Conservation (phyloP, 441 rosid genomes). For the Monsonia emarginata region DNA sequence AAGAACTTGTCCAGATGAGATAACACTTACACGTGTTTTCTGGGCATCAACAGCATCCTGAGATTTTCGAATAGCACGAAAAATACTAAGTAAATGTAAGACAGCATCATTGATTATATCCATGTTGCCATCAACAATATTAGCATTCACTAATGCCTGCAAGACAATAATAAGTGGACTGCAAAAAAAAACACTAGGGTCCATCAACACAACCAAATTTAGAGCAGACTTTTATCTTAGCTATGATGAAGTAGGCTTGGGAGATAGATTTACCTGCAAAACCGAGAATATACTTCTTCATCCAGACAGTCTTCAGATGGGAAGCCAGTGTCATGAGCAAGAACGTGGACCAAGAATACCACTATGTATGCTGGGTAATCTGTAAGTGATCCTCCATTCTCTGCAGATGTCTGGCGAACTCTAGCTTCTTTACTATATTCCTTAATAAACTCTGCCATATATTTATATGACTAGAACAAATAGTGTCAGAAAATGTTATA, state of each 20-base stretch:
- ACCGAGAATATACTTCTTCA: conserved; percentile 51
- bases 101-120: conserved; percentile 36
- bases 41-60: conserved; percentile 68
- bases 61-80: conserved; percentile 77
- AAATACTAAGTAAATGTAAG: conserved; percentile 40
- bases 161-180: conserved; percentile 67
- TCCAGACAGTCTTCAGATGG: conserved; percentile 64
- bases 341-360: conserved; percentile 74
- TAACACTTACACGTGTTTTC: conserved; percentile 56
- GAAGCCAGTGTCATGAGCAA: conserved; percentile 62
- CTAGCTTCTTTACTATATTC: conserved; percentile 43
- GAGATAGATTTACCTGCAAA: conserved; percentile 45
- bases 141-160: conserved; percentile 38
- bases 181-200: conserved; percentile 28
- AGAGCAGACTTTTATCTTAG: not conserved
- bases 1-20: not conserved
- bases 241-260: conserved; percentile 3
- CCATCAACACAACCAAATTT: conserved; percentile 10
- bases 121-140: conserved; percentile 30
- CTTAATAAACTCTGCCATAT: conserved; percentile 60
- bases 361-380: conserved; percentile 63
- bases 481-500: conserved; percentile 21
- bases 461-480: conserved; percentile 47
- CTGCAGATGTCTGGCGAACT: conserved; percentile 33
- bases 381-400: conserved; percentile 38